phyloP scores from a whole-genome alignment of 768 basidiomycete genomes.

The Amanita pseudoporphyria region DNA sequence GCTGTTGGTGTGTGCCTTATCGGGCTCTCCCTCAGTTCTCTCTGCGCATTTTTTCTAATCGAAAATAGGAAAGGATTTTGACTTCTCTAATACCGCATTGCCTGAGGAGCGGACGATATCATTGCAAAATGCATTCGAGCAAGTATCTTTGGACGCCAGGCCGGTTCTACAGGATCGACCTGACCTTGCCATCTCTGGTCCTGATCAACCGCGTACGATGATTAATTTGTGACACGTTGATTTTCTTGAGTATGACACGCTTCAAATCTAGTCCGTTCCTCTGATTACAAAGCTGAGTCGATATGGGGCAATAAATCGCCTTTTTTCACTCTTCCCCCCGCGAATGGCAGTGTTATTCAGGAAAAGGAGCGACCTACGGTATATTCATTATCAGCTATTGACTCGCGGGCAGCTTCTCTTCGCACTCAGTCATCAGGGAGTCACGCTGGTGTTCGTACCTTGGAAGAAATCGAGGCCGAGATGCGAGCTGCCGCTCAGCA shows the following conservation, averaged over 20 bases:
- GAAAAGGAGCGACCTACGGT: constrained; percentile 22
- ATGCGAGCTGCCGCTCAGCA: constrained; percentile 59
- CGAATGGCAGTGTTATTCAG: constrained; percentile 34
- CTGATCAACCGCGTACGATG: constrained; percentile 19
- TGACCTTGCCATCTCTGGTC: constrained; percentile 13
- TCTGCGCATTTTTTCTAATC: constrained; percentile 2
- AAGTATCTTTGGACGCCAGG: constrained; percentile 5
- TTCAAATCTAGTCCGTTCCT: constrained; percentile 22
- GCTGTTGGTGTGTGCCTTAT: constrained; percentile 52
- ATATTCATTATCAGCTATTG: constrained; percentile 20
- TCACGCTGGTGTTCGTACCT: constrained; percentile 40
- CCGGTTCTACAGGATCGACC: constrained; percentile 5
- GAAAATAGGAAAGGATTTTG: constrained; percentile 77
- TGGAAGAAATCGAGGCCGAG: constrained; percentile 80
- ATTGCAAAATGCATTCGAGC: constrained; percentile 6
- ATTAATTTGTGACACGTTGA: neutral
- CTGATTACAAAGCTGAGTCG: constrained; percentile 46
- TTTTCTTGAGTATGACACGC: constrained; percentile 3
- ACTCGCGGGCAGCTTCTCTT: constrained; percentile 25
- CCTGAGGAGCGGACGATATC: constrained; percentile 18
- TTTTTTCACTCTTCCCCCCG: constrained; percentile 55
- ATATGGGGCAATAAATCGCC: constrained; percentile 80
- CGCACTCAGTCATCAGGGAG: constrained; percentile 27
- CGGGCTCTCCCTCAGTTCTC: neutral
- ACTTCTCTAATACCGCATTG: constrained; percentile 52